These are phyloP conservation scores for Boletus insuetus DNA, from an alignment of 768 basidiomycete species.

Conservation along the genomic window DNA sequence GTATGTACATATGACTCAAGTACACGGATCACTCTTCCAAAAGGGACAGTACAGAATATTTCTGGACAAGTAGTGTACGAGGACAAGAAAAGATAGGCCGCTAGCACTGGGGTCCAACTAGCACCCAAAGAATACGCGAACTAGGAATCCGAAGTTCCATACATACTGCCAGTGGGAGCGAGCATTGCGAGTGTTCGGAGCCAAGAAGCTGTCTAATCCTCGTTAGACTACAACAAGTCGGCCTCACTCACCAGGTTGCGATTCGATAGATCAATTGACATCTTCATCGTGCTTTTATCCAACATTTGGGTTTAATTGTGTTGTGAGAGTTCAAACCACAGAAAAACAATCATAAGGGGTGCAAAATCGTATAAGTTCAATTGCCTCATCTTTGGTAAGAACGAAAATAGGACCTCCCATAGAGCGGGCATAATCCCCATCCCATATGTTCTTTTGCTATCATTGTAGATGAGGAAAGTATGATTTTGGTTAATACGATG, in stretches of 20 bases:
- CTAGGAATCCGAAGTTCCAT: too few relatives aligned
- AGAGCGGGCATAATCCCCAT: not conserved
- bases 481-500: not conserved
- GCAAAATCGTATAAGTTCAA: slow-evolving; percentile 3
- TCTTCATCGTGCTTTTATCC: not conserved
- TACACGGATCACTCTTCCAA: too few relatives aligned
- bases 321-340: not conserved
- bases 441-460: not conserved
- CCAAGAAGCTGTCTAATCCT: not conserved
- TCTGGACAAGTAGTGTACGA: too few relatives aligned
- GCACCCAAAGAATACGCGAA: too few relatives aligned
- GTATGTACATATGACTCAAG: too few relatives aligned
- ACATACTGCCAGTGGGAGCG: too few relatives aligned
- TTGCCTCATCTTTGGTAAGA: slow-evolving; percentile 3
- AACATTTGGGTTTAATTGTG: not conserved
- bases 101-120: too few relatives aligned
- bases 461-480: not conserved
- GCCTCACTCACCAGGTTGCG: slow-evolving; percentile 5
- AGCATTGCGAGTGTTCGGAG: too few relatives aligned
- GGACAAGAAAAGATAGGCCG: too few relatives aligned
- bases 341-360: not conserved
- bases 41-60: too few relatives aligned
- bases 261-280: not conserved
- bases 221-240: not conserved
- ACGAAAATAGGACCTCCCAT: slow-evolving; percentile 1